Evolutionary conservation across 1,284 basidiomycete genomes (phyloP), one percentile per base, ranked within the genome.

Genomic region (Kalmanozyma brasiliensis): DNA sequence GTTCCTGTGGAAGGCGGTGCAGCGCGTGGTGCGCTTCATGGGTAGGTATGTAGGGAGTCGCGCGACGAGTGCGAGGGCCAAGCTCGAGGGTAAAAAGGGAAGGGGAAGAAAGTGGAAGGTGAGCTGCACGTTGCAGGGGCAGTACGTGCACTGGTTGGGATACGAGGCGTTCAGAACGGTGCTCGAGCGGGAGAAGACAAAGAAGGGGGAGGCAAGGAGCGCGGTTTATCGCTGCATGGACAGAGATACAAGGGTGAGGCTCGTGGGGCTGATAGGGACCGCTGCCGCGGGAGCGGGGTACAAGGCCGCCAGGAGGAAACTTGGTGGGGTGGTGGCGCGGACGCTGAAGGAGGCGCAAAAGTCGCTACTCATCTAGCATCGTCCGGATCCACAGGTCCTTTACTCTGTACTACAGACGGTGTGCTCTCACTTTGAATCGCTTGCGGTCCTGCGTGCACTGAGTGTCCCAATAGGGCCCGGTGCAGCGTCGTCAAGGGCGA

Each of bases 71-170:
- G 70, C 66, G 1, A 33, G 35, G 17, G 37, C 48, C 2, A 53
- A 58, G 20, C 13, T 49, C 26, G 33, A 14, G 24, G 24, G n/a
- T 20, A 36, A 20, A 6, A 52, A 46, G 24, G 40, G 8, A 22
- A 37, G 24, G 45, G 42, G 34, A 3, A 36, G 8, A 10, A 30
- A 22, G 22, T 69, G 66, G 66, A 49, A 33, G 11, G 62, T 72
- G 16, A 49, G 63, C 30, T 63, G 51, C 24, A 42, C 48, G 24
- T 23, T 71, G 13, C 55, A 63, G 41, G 48, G 52, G 22, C 42
- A 24, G 2, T 49, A 57, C 24, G 57, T 74, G 20, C 62, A 74
- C 19, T 76, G 74, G 74, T 38, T 76, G 24, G 74, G 71, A 0
- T 67, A 49, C 30, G 34, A 48, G 17, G 74, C 71, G 3, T 76